phyloP scores from a whole-genome alignment of 2,329 filamentous ascomycete species.

The Hysterium pulicare region DNA sequence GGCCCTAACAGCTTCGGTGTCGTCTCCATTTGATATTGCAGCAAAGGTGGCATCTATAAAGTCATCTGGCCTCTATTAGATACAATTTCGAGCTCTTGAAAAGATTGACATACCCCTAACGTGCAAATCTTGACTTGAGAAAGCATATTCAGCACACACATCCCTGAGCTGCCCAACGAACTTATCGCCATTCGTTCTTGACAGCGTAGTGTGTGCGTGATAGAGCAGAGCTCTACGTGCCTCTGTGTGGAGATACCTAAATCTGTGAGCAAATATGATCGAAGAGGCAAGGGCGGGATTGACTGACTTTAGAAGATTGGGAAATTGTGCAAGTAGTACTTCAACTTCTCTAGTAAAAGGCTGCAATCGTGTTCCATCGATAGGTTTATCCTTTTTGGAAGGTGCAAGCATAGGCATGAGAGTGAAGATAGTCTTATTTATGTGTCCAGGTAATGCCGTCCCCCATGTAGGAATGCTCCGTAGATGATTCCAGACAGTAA shows the following conservation, averaged over 20 bases:
- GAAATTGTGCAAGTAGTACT: neutral
- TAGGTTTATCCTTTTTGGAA: neutral
- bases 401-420: conserved; percentile 10
- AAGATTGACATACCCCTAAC: neutral
- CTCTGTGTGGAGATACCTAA: no score
- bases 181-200: no score
- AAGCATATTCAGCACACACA: neutral
- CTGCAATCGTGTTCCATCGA: neutral
- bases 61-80: no score
- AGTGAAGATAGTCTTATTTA: conserved; percentile 21
- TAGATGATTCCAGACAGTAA: conserved; percentile 23
- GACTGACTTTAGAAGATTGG: no score
- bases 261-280: no score
- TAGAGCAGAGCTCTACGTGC: no score
- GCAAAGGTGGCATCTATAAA: conserved; percentile 1
- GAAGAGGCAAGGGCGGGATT: no score
- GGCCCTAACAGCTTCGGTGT: conserved; percentile 3
- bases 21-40: conserved; percentile 4
- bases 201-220: no score
- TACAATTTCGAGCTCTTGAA: no score
- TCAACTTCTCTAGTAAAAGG: neutral
- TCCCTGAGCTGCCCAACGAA: neutral
- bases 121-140: neutral
- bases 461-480: conserved; percentile 20
- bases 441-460: conserved; percentile 15